phyloP scores from a whole-genome alignment of 306 rosid species.

The Neltuma alba region DNA sequence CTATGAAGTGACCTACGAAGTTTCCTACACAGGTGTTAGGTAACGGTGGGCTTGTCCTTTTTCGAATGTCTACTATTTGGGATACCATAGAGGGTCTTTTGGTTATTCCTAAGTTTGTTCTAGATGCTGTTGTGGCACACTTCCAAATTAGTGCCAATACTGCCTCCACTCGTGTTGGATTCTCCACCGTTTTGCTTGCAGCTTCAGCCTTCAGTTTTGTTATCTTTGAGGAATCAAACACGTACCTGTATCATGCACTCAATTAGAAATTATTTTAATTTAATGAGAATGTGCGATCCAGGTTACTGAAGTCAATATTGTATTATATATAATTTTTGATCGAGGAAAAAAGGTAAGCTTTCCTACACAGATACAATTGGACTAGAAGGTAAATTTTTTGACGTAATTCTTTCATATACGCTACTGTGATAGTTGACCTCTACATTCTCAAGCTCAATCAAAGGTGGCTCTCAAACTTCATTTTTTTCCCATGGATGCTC shows the following conservation, averaged over 20 bases:
- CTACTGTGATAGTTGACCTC: too few species aligned
- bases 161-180: constrained; percentile 40
- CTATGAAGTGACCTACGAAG: constrained; percentile 26
- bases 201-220: constrained; percentile 27
- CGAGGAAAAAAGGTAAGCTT: too few species aligned
- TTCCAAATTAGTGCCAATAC: constrained; percentile 46
- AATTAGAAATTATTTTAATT: too few species aligned
- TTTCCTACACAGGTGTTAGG: constrained; percentile 42
- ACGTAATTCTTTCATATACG: too few species aligned
- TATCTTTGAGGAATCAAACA: neutral
- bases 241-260: neutral
- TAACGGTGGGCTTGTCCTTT: constrained; percentile 34
- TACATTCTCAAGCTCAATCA: too few species aligned
- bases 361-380: too few species aligned
- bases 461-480: too few species aligned
- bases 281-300: too few species aligned
- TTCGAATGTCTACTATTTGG: constrained; percentile 42
- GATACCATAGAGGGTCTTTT: neutral
- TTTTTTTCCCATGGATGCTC: too few species aligned
- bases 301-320: too few species aligned
- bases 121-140: constrained; percentile 25
- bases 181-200: neutral
- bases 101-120: neutral
- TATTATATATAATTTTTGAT: too few species aligned
- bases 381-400: too few species aligned